Conservation (phyloP, 345 rosid genomes). For the Euphorbia peplus region DNA sequence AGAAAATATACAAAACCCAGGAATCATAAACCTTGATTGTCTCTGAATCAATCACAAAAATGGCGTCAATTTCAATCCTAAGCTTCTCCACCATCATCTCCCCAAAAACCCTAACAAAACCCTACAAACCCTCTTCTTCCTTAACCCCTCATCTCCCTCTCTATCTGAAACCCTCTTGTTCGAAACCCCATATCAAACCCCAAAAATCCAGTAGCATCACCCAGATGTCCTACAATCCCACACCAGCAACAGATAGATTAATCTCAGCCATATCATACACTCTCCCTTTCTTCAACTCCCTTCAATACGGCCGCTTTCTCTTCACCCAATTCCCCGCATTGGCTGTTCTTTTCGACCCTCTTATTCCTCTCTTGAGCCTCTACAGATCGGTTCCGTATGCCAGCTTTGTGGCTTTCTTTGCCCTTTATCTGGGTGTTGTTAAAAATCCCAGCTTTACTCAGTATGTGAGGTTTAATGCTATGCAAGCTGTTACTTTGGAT, state of each 20-base stretch:
- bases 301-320: slow-evolving; percentile 82
- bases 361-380: slow-evolving; percentile 61
- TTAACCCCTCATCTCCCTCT: background rate
- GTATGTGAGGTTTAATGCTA: slow-evolving; percentile 75
- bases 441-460: slow-evolving; percentile 65
- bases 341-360: slow-evolving; percentile 53
- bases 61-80: slow-evolving; percentile 16
- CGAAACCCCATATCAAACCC: background rate
- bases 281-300: slow-evolving; percentile 81
- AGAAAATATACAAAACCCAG: too few species aligned
- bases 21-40: too few species aligned
- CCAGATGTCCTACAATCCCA: slow-evolving; percentile 57
- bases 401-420: slow-evolving; percentile 87
- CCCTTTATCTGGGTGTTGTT: slow-evolving; percentile 73
- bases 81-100: slow-evolving; percentile 10
- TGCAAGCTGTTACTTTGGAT: slow-evolving; percentile 91
- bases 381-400: slow-evolving; percentile 83
- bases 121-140: background rate
- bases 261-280: slow-evolving; percentile 71
- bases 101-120: background rate
- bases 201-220: slow-evolving; percentile 10
- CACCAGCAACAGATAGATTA: slow-evolving; percentile 75
- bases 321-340: slow-evolving; percentile 60
- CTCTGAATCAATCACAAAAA: too few species aligned
- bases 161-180: slow-evolving; percentile 13